A percentile compares a stretch with the other conserved stretches of the same genome.
These are phyloP conservation scores for Arthroderma sp. DNA, from an alignment of 2,329 filamentous ascomycete species.

Conservation along the genomic window DNA sequence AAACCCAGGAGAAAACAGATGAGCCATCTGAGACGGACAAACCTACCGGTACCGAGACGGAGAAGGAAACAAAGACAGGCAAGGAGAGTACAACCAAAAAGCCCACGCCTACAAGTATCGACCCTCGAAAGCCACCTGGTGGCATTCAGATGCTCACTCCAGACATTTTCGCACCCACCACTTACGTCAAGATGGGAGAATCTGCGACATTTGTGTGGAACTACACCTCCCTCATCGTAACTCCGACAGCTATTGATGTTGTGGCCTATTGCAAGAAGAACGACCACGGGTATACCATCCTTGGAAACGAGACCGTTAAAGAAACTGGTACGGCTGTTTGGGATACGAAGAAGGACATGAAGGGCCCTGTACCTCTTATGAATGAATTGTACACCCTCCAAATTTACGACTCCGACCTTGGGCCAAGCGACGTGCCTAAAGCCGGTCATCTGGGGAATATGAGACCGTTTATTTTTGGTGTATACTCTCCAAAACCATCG, in stretches of 20 bases:
- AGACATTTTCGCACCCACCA: slow-evolving; percentile 32
- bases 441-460: slow-evolving; percentile 44
- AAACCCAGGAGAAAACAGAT: slow-evolving; percentile 1
- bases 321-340: slow-evolving; percentile 43
- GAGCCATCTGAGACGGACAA: slow-evolving; percentile 8
- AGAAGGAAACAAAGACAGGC: slow-evolving; percentile 13
- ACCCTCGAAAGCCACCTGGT: slow-evolving; percentile 42
- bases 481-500: slow-evolving; percentile 46
- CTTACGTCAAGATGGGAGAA: slow-evolving; percentile 53
- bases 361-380: slow-evolving; percentile 39
- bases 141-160: slow-evolving; percentile 52
- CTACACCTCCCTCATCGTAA: slow-evolving; percentile 50
- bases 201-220: slow-evolving; percentile 55
- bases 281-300: slow-evolving; percentile 47
- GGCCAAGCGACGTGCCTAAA: slow-evolving; percentile 37
- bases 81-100: slow-evolving; percentile 10
- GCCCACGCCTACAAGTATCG: slow-evolving; percentile 25
- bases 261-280: slow-evolving; percentile 49
- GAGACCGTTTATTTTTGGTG: slow-evolving; percentile 45
- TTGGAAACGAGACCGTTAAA: slow-evolving; percentile 43
- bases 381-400: slow-evolving; percentile 51
- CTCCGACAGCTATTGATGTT: slow-evolving; percentile 47
- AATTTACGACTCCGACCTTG: slow-evolving; percentile 46
- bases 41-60: slow-evolving; percentile 9
- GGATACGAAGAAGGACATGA: slow-evolving; percentile 45